These are phyloP conservation scores for Backusella sp. DNA, from an alignment of 192 early-diverging fungal species.

Conservation along the genomic window DNA sequence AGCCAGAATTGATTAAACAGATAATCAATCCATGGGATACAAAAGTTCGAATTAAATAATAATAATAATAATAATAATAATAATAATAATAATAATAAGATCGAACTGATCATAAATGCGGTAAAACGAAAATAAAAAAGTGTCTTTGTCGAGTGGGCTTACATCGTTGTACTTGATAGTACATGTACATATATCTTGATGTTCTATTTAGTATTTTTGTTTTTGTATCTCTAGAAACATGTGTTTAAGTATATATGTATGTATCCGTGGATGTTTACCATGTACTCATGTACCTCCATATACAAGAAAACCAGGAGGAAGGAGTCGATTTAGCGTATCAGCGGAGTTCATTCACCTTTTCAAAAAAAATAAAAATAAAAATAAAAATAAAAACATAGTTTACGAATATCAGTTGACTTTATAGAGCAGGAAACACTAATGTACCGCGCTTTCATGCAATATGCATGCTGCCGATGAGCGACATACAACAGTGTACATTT, in stretches of 20 bases:
- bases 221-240: background rate
- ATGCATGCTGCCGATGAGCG: background rate
- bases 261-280: background rate
- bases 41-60: background rate
- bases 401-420: background rate
- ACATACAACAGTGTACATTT: conserved; percentile 3
- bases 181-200: background rate
- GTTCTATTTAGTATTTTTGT: background rate
- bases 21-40: background rate
- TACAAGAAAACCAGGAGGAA: background rate
- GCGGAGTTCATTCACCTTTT: background rate
- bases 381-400: background rate
- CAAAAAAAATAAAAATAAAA: background rate
- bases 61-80: background rate
- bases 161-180: background rate
- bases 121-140: background rate
- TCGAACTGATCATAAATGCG: background rate
- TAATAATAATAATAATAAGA: background rate
- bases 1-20: background rate
- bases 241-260: background rate
- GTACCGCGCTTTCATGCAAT: background rate
- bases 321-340: background rate
- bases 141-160: background rate
- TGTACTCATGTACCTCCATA: background rate
- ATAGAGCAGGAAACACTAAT: background rate